phyloP scores from a whole-genome alignment of 75 land plant species.

The Chamaecyparis obtusa region DNA sequence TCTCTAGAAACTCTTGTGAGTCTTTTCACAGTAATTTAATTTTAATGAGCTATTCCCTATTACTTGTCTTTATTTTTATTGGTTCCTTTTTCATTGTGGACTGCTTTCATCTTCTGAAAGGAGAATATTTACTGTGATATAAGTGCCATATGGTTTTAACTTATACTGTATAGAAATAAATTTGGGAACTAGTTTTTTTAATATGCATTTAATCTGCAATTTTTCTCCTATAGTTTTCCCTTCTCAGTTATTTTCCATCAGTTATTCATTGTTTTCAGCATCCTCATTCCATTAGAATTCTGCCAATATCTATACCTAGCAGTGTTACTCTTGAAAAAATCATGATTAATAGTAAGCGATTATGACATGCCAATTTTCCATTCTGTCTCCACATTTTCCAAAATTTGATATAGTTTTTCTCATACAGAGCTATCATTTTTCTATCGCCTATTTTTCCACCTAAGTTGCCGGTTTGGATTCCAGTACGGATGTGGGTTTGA shows the following conservation, averaged over 20 bases:
- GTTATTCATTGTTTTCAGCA: background rate
- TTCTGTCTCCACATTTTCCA: too few species aligned
- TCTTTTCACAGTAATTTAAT: background rate
- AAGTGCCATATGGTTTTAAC: background rate
- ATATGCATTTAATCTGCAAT: background rate
- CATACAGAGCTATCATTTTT: too few species aligned
- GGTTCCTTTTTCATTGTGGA: background rate
- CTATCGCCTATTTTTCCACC: too few species aligned
- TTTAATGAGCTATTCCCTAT: background rate
- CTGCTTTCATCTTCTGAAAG: background rate
- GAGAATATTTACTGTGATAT: background rate
- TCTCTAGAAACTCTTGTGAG: conserved; percentile 96
- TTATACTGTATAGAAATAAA: too few species aligned
- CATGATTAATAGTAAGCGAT: too few species aligned
- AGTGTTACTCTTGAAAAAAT: too few species aligned
- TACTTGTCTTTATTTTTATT: background rate
- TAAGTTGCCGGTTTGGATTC: too few species aligned
- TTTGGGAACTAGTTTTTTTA: background rate
- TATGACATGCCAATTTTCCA: too few species aligned
- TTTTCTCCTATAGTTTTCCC: too few species aligned
- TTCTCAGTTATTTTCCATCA: too few species aligned
- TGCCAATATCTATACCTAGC: background rate
- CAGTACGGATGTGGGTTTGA: too few species aligned
- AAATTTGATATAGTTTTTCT: too few species aligned
- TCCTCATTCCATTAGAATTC: background rate